Percentiles rank a stretch among this genome's conserved stretches.
Conservation (phyloP, 768 basidiomycete genomes). For the Sarcodon aspratus region DNA sequence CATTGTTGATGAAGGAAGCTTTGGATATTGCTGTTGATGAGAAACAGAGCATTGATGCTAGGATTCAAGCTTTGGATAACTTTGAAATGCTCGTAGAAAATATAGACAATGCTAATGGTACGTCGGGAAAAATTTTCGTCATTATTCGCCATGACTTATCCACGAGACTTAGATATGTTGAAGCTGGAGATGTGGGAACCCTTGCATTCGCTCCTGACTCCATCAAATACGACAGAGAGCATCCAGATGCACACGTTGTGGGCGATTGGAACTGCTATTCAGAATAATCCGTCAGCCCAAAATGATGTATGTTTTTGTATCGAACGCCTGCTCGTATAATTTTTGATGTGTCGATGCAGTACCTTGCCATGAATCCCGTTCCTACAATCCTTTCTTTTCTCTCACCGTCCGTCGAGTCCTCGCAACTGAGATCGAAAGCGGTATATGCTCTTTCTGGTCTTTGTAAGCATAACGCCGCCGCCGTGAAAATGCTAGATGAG, state of each 20-base stretch:
- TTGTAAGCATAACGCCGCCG: slow-evolving; percentile 65
- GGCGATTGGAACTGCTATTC: slow-evolving; percentile 83
- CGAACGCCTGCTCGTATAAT: too few species aligned
- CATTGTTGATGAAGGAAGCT: slow-evolving; percentile 75
- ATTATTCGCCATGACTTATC: background rate
- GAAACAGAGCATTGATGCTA: slow-evolving; percentile 38
- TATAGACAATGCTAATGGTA: slow-evolving; percentile 87
- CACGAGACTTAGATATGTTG: slow-evolving; percentile 44
- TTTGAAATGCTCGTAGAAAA: slow-evolving; percentile 84
- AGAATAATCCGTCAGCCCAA: slow-evolving; percentile 85
- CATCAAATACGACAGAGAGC: slow-evolving; percentile 39
- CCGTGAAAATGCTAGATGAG: slow-evolving; percentile 41
- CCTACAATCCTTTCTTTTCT: slow-evolving; percentile 53
- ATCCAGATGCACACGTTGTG: slow-evolving; percentile 65
- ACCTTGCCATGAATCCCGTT: slow-evolving; percentile 54
- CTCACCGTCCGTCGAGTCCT: slow-evolving; percentile 35
- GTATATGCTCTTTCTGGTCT: slow-evolving; percentile 73
- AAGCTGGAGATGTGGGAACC: slow-evolving; percentile 74
- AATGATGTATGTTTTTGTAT: slow-evolving; percentile 39
- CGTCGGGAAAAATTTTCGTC: slow-evolving; percentile 3
- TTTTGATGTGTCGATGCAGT: slow-evolving; percentile 24
- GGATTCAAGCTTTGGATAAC: slow-evolving; percentile 68
- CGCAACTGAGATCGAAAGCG: slow-evolving; percentile 62
- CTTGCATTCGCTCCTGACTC: slow-evolving; percentile 49
- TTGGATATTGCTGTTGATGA: slow-evolving; percentile 53